Percentiles rank a stretch among this genome's conserved stretches.
Evolutionary conservation across 2,329 filamentous ascomycete genomes (phyloP).

Genomic region (Paraphaeosphaeria minitans): DNA sequence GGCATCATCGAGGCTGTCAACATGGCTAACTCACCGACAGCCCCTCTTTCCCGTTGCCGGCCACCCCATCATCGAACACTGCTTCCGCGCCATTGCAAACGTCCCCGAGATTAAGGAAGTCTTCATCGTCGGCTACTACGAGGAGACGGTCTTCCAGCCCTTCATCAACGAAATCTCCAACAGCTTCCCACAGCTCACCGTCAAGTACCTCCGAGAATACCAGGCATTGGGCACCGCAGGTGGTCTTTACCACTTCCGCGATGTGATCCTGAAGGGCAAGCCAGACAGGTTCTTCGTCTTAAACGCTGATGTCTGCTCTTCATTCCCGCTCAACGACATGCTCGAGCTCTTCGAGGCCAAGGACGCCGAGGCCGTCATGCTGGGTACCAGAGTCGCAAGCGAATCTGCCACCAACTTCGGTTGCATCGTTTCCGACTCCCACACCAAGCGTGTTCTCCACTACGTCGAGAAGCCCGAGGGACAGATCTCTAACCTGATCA

Average conservation of each 20-base stretch:
- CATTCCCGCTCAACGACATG: conserved; percentile 96
- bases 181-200: conserved; percentile 84
- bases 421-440: conserved; percentile 92
- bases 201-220: conserved; percentile 98
- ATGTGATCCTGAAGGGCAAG: conserved; percentile 94
- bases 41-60: conserved; percentile 98
- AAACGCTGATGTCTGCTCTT: conserved; percentile 98
- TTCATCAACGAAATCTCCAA: conserved; percentile 91
- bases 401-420: conserved; percentile 96
- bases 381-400: conserved; percentile 88
- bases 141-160: conserved; percentile 94
- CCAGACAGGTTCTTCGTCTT: conserved; percentile 96
- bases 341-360: conserved; percentile 91
- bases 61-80: conserved; percentile 98
- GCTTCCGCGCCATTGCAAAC: conserved; percentile 87
- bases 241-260: conserved; percentile 97
- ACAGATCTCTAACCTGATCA: conserved; percentile 97
- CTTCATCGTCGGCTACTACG: conserved; percentile 98
- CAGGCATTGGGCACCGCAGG: conserved; percentile 94
- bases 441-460: conserved; percentile 94
- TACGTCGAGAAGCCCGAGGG: conserved; percentile 99
- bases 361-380: conserved; percentile 93
- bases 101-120: conserved; percentile 94
- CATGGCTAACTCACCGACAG: conserved; percentile 53
- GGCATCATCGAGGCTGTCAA: not conserved